These are phyloP conservation scores for Penicillium sp. DNA, from an alignment of 2,329 filamentous ascomycete species.

Conservation along the genomic window DNA sequence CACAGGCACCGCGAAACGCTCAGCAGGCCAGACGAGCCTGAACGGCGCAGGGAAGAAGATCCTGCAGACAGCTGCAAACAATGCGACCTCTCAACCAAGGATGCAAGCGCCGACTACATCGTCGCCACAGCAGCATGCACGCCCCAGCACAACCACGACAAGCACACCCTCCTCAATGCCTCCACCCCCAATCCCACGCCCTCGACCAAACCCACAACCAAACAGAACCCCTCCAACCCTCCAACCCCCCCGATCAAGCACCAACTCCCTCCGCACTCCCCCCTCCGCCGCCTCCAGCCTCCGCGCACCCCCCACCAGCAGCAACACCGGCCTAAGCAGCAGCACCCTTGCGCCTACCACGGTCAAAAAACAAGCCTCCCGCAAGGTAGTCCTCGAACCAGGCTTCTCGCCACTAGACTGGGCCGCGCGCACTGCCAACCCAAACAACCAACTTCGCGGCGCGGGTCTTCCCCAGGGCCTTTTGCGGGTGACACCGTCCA, in stretches of 20 bases:
- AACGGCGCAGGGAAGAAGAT: conserved; percentile 6
- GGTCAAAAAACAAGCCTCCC: conserved; percentile 48
- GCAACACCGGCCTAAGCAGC: conserved; percentile 41
- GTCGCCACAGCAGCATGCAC: conserved; percentile 16
- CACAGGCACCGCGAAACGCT: not conserved
- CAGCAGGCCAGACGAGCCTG: not conserved
- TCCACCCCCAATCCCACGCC: conserved; percentile 36
- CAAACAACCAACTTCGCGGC: conserved; percentile 67
- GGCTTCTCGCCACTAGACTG: conserved; percentile 96
- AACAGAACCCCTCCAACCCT: conserved; percentile 15
- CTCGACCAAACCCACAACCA: conserved; percentile 26
- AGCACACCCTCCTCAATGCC: conserved; percentile 35
- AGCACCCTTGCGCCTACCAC: conserved; percentile 45
- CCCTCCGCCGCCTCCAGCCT: conserved; percentile 48
- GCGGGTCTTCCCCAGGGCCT: conserved; percentile 51
- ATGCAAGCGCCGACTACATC: conserved; percentile 11
- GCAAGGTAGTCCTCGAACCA: conserved; percentile 75
- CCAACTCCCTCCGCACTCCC: conserved; percentile 40
- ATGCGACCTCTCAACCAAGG: conserved; percentile 7
- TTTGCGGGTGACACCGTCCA: conserved; percentile 77
- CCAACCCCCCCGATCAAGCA: conserved; percentile 23
- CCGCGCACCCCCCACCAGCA: conserved; percentile 36
- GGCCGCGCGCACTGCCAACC: conserved; percentile 71
- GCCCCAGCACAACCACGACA: conserved; percentile 6
- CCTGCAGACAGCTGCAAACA: conserved; percentile 6